phyloP scores from a whole-genome alignment of 192 early-diverging fungal genomes.

The Pecoramyces ruminantium region DNA sequence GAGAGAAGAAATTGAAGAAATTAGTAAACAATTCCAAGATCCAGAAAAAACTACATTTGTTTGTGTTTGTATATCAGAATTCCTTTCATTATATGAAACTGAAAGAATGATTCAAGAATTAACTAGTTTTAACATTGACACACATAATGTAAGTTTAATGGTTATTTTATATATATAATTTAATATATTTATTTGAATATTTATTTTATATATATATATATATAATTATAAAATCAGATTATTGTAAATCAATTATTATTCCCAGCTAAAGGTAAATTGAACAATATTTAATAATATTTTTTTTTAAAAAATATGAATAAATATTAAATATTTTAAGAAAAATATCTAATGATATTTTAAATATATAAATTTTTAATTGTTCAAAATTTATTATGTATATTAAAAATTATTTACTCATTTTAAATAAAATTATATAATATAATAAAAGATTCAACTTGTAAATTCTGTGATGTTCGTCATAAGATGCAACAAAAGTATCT shows the following conservation, averaged over 20 bases:
- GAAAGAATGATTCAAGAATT: conserved; percentile 99
- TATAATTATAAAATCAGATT: no score
- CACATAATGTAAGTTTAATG: conserved; percentile 78
- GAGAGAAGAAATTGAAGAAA: conserved; percentile 90
- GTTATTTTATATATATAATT: no score
- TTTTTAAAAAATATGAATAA: no score
- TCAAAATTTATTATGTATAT: no score
- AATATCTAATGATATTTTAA: no score
- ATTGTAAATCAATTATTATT: background rate
- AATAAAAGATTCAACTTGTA: conserved; percentile 46
- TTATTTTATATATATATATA: no score
- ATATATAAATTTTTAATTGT: no score
- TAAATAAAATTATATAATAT: no score
- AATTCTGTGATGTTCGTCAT: conserved; percentile 76
- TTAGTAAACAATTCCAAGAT: conserved; percentile 98
- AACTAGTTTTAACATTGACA: conserved; percentile 91
- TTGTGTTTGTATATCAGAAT: conserved; percentile 98
- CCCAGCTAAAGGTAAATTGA: background rate
- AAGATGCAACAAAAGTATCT: conserved; percentile 99
- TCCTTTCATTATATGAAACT: conserved; percentile 98
- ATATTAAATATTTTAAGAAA: no score
- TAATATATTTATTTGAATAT: no score
- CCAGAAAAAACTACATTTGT: conserved; percentile 99
- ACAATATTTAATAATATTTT: no score
- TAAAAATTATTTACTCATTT: no score